Conservation (phyloP, 1,284 basidiomycete species). For the Puccinia coronata region DNA sequence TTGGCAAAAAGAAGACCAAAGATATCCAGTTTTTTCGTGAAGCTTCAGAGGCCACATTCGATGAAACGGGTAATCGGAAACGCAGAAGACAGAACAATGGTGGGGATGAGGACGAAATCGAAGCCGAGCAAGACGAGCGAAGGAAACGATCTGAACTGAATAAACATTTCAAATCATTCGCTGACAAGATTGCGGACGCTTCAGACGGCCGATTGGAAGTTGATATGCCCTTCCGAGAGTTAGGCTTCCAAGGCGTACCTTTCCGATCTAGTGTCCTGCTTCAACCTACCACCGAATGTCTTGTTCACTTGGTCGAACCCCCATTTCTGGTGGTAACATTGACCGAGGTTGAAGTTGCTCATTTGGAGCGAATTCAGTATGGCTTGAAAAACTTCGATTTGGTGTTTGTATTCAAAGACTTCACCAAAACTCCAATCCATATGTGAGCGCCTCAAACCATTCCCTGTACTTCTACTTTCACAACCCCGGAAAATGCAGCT, state of each 20-base stretch:
- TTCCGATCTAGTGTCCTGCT: slow-evolving; percentile 83
- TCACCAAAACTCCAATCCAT: slow-evolving; percentile 84
- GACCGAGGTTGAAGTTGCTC: slow-evolving; percentile 91
- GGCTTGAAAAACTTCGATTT: slow-evolving; percentile 96
- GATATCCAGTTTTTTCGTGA: slow-evolving; percentile 99
- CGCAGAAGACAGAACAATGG: slow-evolving; percentile 88
- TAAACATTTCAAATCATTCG: slow-evolving; percentile 91
- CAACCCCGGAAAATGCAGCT: not conserved
- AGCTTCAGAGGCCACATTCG: slow-evolving; percentile 95
- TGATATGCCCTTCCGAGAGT: slow-evolving; percentile 94
- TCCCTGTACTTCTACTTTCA: slow-evolving; percentile 6
- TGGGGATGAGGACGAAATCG: slow-evolving; percentile 93
- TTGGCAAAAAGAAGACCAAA: slow-evolving; percentile 97
- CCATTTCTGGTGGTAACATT: slow-evolving; percentile 96
- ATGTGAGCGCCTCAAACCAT: slow-evolving; percentile 60
- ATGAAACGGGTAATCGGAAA: slow-evolving; percentile 98
- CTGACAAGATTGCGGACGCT: slow-evolving; percentile 88
- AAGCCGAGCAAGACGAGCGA: slow-evolving; percentile 96
- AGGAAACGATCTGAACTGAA: slow-evolving; percentile 85
- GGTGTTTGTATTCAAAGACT: slow-evolving; percentile 94
- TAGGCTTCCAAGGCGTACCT: slow-evolving; percentile 96
- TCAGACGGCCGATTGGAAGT: slow-evolving; percentile 82
- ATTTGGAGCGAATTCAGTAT: slow-evolving; percentile 95
- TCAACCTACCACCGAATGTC: slow-evolving; percentile 94
- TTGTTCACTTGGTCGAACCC: slow-evolving; percentile 91